phyloP scores from a whole-genome alignment of 2,329 filamentous ascomycete species.

The Diaporthe sp. region DNA sequence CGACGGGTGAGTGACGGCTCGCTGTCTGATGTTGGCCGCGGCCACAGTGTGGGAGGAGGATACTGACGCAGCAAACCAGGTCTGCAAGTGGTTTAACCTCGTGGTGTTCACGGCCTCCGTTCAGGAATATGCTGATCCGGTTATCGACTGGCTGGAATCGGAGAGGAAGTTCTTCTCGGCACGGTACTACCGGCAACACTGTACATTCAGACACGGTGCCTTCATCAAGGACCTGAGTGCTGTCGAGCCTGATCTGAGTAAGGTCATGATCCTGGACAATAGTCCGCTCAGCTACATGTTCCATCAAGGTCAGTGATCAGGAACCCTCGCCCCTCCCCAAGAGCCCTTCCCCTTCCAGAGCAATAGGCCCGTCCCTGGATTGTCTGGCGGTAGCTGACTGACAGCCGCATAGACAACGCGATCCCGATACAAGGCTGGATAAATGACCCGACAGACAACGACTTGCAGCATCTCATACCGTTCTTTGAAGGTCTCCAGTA shows the following conservation, averaged over 20 bases:
- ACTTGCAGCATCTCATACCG: constrained; percentile 91
- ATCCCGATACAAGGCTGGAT: constrained; percentile 99
- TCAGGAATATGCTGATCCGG: constrained; percentile 97
- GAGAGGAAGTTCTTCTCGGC: constrained; percentile 97
- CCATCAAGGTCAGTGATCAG: constrained; percentile 82
- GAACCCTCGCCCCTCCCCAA: no score
- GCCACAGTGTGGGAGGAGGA: background rate
- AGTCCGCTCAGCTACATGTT: constrained; percentile 98
- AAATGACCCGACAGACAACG: constrained; percentile 96
- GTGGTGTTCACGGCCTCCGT: constrained; percentile 97
- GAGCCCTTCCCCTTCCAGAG: no score
- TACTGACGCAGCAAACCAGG: constrained; percentile 57
- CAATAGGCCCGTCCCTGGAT: background rate
- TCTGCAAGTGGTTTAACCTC: constrained; percentile 98
- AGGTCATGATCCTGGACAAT: constrained; percentile 99
- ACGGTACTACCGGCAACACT: constrained; percentile 96
- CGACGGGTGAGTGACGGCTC: constrained; percentile 72
- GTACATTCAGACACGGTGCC: constrained; percentile 93
- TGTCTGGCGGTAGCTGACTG: constrained; percentile 36
- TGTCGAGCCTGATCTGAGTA: constrained; percentile 96
- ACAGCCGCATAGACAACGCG: constrained; percentile 82
- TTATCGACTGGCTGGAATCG: constrained; percentile 98
- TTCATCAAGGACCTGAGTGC: constrained; percentile 98
- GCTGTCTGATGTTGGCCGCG: background rate
- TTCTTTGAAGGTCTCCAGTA: constrained; percentile 95